These are phyloP conservation scores for Clonostachys rhizophaga DNA, from an alignment of 2,329 filamentous ascomycete species.

Conservation along the genomic window DNA sequence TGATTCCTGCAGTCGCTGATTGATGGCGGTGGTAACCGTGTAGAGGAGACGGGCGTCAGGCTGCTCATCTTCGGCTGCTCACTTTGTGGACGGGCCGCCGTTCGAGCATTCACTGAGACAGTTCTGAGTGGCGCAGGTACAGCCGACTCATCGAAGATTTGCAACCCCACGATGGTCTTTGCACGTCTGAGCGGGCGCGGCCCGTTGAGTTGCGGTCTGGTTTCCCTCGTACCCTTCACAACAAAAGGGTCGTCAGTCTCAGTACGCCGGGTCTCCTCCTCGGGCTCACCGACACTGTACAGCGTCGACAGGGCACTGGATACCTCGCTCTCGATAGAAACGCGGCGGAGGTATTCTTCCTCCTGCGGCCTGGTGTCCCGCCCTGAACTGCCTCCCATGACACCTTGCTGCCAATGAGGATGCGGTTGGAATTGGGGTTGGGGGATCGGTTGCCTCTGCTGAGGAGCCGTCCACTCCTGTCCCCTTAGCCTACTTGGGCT, in stretches of 20 bases:
- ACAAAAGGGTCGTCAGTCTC: constrained; percentile 22
- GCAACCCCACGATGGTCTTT: constrained; percentile 2
- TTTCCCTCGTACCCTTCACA: constrained; percentile 4
- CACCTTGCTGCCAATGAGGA: constrained; percentile 3
- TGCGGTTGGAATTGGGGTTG: constrained; percentile 8
- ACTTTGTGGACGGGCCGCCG: neutral
- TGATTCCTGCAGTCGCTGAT: neutral
- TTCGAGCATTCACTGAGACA: constrained; percentile 1
- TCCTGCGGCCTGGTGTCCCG: neutral
- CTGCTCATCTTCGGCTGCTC: neutral
- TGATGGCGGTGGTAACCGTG: neutral
- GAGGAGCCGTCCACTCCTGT: constrained; percentile 14
- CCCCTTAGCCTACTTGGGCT: constrained; percentile 36
- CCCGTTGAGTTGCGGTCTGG: neutral
- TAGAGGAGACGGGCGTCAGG: neutral
- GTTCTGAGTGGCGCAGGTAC: constrained; percentile 5
- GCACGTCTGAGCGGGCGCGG: constrained; percentile 1
- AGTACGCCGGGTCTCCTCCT: constrained; percentile 18
- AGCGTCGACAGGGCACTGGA: constrained; percentile 53
- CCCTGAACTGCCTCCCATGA: too few species aligned
- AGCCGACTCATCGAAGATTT: neutral
- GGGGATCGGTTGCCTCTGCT: constrained; percentile 3
- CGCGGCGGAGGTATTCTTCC: neutral
- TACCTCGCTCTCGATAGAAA: constrained; percentile 33
- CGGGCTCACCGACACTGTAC: constrained; percentile 47